These are phyloP conservation scores for Oryza brachyantha DNA, from an alignment of 176 grass and related monocot species.

Conservation along the genomic window DNA sequence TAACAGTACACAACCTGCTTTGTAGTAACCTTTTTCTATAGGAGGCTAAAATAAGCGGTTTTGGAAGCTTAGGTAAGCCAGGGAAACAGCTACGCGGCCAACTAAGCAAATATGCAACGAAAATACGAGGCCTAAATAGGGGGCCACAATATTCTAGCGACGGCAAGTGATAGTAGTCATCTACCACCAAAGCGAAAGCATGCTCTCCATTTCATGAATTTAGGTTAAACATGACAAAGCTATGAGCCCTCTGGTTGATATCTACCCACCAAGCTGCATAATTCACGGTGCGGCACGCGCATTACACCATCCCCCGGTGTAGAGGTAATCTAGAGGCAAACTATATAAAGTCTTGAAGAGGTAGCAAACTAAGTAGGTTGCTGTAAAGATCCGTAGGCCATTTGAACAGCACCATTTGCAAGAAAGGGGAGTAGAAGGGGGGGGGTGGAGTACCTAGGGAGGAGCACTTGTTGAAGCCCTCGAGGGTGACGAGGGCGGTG, in stretches of 20 bases:
- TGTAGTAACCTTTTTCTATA: slow-evolving; percentile 1
- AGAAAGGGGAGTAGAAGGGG: neutral
- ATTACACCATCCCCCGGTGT: neutral
- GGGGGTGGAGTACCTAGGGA: slow-evolving; percentile 52
- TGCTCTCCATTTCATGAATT: neutral
- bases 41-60: neutral
- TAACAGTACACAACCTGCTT: neutral
- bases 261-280: neutral
- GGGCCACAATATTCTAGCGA: neutral
- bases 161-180: neutral
- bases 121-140: neutral
- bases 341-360: neutral
- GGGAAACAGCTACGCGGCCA: neutral
- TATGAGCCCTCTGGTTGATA: neutral
- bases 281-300: neutral
- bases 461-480: slow-evolving; percentile 97
- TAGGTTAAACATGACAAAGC: neutral
- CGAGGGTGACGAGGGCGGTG: slow-evolving; percentile 83
- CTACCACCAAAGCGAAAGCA: neutral
- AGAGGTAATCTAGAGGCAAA: neutral
- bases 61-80: neutral
- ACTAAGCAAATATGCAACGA: neutral
- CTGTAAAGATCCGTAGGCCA: neutral
- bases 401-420: neutral
- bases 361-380: neutral